Evolutionary conservation across 805 yeast species (phyloP).

Genomic region (Kurtzmaniella cleridarum): DNA sequence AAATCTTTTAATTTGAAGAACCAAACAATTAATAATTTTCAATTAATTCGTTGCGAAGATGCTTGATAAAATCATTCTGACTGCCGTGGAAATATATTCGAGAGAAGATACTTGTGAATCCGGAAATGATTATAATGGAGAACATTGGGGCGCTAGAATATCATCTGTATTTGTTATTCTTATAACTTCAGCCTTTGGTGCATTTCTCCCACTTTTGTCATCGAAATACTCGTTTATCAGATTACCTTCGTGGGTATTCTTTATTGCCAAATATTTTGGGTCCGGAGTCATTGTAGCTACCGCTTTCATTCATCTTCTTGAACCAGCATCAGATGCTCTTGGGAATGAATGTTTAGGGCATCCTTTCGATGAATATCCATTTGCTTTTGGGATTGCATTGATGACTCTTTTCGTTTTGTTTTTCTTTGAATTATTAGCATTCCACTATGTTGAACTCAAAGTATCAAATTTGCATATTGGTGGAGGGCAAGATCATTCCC

Average conservation of each 20-base stretch:
- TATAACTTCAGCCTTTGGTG: conserved; percentile 47
- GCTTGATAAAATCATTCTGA: too few relatives aligned
- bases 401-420: conserved; percentile 49
- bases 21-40: too few relatives aligned
- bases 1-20: too few relatives aligned
- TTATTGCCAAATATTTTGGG: conserved; percentile 70
- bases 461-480: conserved; percentile 13
- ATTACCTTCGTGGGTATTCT: conserved; percentile 58
- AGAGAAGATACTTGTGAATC: conserved; percentile 33
- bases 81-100: conserved; percentile 33
- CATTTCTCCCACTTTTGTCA: conserved; percentile 58
- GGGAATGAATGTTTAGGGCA: conserved; percentile 58
- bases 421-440: conserved; percentile 46
- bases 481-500: conserved; percentile 34
- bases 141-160: conserved; percentile 43
- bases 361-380: conserved; percentile 46
- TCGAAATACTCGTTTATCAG: conserved; percentile 54
- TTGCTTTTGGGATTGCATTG: conserved; percentile 50
- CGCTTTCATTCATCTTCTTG: conserved; percentile 68
- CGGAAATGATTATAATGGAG: conserved; percentile 42
- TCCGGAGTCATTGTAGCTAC: conserved; percentile 83
- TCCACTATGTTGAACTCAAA: conserved; percentile 38
- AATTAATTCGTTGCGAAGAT: too few relatives aligned
- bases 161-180: conserved; percentile 61
- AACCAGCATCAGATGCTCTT: conserved; percentile 62